Base-by-base conservation (phyloP, 2,329 filamentous ascomycete genomes). In the Diaporthe destruens region DNA sequence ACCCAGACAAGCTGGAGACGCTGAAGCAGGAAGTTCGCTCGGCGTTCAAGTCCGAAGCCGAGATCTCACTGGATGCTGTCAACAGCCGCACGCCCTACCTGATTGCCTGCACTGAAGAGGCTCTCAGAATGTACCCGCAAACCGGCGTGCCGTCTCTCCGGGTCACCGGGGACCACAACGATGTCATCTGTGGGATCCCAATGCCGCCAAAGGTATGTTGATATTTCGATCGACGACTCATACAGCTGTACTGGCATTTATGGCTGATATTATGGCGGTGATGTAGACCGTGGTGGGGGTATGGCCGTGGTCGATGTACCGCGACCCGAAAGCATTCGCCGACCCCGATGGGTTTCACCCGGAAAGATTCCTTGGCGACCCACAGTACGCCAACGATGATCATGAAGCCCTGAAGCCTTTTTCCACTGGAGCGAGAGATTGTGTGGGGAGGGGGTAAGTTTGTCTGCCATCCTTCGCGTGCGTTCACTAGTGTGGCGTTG, bases 371-470 rank as follows among this genome's bases (percentile, higher is more conserved):
- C 76, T 85, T 0, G 80, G 79, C 9, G 81, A 84, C 16, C 73
- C 77, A 5, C 78, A 78, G 3, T 88, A 84, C 74, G 76, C 75
- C 1, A 71, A 75, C 29, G 87, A 89, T 74, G 81, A 80, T 36
- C 80, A 79, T 55, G 82, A 83, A 0, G 82, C 81, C 1, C 80
- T 85, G 56, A 84, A 87, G 77, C 85, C 87, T 0, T 88, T 89
- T 72, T 82, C 82, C 3, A 71, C 85, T 2, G 86, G 87, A 0
- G 82, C 86, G 9, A 79, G 87, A 3, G 86, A 87, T 63, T 88
- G 87, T 72, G 80, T 88, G 29, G 87, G 86, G 2, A 80, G 80
- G 72, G 87, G 87, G 84, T 85, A 78, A 78, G 84, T 79, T 1
- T 16, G 16, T 12, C 7, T n/a, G 49, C 20, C 23, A n/a, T 47